A percentile compares a stretch with the other conserved stretches of the same genome.
phyloP scores from a whole-genome alignment of 148 eudicot species.

The Selenicereus undatus region DNA sequence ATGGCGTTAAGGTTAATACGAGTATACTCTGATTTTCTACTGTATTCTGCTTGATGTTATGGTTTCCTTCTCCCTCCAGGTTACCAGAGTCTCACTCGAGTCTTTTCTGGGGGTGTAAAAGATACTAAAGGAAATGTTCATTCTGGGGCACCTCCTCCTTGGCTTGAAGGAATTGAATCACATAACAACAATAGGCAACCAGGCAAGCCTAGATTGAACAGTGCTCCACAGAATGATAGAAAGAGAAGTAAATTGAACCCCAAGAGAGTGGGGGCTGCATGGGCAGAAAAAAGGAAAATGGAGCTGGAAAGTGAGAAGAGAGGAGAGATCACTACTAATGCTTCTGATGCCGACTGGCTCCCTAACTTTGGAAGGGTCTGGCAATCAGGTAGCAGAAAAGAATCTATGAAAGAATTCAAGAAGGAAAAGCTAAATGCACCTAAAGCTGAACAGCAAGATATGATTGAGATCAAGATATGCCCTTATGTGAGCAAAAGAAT shows the following conservation, averaged over 20 bases:
- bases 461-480: slow-evolving; percentile 42
- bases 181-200: slow-evolving; percentile 17
- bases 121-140: slow-evolving; percentile 63
- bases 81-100: slow-evolving; percentile 47
- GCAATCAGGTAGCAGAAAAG: slow-evolving; percentile 92
- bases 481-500: slow-evolving; percentile 90
- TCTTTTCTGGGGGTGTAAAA: slow-evolving; percentile 33
- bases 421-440: slow-evolving; percentile 37
- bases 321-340: slow-evolving; percentile 48
- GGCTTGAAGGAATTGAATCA: slow-evolving; percentile 60
- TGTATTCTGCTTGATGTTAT: slow-evolving; percentile 8
- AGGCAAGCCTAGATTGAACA: slow-evolving; percentile 2
- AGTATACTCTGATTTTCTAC: neutral
- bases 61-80: slow-evolving; percentile 34
- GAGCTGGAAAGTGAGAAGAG: slow-evolving; percentile 91
- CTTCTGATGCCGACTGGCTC: slow-evolving; percentile 70
- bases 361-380: slow-evolving; percentile 96
- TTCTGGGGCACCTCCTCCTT: slow-evolving; percentile 92
- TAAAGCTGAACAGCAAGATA: slow-evolving; percentile 35
- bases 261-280: slow-evolving; percentile 95
- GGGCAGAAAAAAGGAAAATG: slow-evolving; percentile 90
- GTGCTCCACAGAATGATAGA: slow-evolving; percentile 30
- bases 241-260: slow-evolving; percentile 74
- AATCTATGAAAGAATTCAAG: slow-evolving; percentile 79
- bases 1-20: slow-evolving; percentile 4